phyloP scores from a whole-genome alignment of 768 basidiomycete genomes.

The Pleurotus eryngii region DNA sequence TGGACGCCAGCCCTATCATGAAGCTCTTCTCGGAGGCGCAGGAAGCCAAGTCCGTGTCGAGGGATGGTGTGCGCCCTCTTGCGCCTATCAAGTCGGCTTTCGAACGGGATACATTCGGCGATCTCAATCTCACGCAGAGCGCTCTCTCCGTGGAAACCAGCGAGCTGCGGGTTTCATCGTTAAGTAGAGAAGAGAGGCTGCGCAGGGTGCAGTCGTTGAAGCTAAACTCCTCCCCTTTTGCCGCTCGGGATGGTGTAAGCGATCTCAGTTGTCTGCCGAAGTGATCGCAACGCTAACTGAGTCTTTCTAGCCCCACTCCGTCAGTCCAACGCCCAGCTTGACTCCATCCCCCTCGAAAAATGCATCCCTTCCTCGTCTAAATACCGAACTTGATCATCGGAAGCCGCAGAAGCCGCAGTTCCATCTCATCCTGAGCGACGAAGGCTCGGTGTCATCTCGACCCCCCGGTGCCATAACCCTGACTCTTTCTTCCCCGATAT shows the following conservation, averaged over 20 bases:
- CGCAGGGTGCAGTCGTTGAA: constrained; percentile 1
- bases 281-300: too few relatives aligned
- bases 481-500: not conserved
- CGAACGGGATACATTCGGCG: not conserved
- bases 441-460: not conserved
- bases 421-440: constrained; percentile 1
- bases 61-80: constrained; percentile 2
- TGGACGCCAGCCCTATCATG: not conserved
- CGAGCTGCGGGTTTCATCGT: not conserved
- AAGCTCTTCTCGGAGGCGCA: not conserved
- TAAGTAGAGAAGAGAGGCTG: constrained; percentile 1
- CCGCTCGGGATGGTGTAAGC: not conserved
- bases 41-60: not conserved
- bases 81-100: constrained; percentile 5
- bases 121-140: not conserved
- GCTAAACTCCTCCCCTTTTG: not conserved
- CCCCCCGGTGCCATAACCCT: constrained; percentile 1
- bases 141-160: not conserved
- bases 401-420: not conserved
- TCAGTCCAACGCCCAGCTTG: not conserved
- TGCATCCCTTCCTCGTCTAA: not conserved
- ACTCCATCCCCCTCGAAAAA: not conserved
- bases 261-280: too few relatives aligned
- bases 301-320: not conserved
- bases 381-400: not conserved